Percentiles rank a stretch among this genome's conserved stretches.
phyloP scores from a whole-genome alignment of 2,329 filamentous ascomycete species.

The Plenodomus biglobosus region DNA sequence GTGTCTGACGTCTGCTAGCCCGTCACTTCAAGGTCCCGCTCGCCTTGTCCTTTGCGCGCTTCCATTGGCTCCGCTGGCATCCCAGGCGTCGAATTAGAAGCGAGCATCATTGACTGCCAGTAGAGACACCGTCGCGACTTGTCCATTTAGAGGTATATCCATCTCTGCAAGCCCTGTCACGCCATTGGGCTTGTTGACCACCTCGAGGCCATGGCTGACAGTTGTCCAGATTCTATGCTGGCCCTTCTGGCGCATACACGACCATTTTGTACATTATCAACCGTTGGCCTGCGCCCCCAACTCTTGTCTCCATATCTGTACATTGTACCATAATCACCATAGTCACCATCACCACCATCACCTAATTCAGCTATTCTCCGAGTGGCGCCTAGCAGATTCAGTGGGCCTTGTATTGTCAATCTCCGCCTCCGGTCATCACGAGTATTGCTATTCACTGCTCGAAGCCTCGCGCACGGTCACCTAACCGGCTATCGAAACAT shows the following conservation, averaged over 20 bases:
- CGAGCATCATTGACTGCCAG: slow-evolving; percentile 22
- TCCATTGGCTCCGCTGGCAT: slow-evolving; percentile 36
- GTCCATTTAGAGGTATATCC: slow-evolving; percentile 37
- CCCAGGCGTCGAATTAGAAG: slow-evolving; percentile 39
- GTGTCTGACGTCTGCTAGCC: slow-evolving; percentile 42
- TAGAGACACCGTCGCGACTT: slow-evolving; percentile 33
- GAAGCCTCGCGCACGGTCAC: slow-evolving; percentile 28
- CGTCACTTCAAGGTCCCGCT: slow-evolving; percentile 33
- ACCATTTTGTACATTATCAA: slow-evolving; percentile 29
- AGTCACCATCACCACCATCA: slow-evolving; percentile 17
- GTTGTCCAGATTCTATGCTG: slow-evolving; percentile 15
- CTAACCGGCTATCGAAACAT: slow-evolving; percentile 22
- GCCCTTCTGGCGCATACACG: neutral
- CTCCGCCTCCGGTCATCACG: slow-evolving; percentile 31
- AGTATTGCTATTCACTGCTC: slow-evolving; percentile 37
- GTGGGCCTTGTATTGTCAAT: slow-evolving; percentile 17
- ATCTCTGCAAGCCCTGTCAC: slow-evolving; percentile 27
- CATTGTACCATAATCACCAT: slow-evolving; percentile 22
- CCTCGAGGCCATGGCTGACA: slow-evolving; percentile 26
- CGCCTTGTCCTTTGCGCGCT: slow-evolving; percentile 33
- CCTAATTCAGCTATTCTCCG: slow-evolving; percentile 38
- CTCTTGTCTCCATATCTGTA: slow-evolving; percentile 4
- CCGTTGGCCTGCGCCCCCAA: slow-evolving; percentile 2
- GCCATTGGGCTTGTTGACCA: slow-evolving; percentile 18
- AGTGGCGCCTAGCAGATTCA: slow-evolving; percentile 20